Conservation (phyloP, 2,329 filamentous ascomycete species). For the Ceratocystis cubensis region DNA sequence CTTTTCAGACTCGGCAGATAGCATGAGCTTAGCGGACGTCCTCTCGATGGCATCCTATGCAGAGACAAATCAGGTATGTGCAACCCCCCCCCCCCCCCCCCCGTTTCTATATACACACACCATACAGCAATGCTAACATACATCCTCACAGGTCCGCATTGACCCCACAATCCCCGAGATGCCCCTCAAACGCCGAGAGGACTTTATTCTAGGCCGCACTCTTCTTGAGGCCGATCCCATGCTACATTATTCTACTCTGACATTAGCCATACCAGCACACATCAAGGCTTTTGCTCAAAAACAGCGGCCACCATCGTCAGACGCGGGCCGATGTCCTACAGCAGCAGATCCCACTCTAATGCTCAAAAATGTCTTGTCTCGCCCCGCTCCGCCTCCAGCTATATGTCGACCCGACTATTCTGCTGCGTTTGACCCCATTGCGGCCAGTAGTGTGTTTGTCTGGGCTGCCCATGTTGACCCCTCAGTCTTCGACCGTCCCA, state of each 20-base stretch:
- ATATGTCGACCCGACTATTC: slow-evolving; percentile 25
- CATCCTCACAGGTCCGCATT: slow-evolving; percentile 33
- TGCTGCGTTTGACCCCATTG: slow-evolving; percentile 48
- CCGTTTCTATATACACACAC: background rate
- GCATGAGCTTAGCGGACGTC: slow-evolving; percentile 54
- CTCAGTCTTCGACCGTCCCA: slow-evolving; percentile 64
- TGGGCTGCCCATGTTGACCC: slow-evolving; percentile 37
- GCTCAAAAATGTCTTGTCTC: slow-evolving; percentile 27
- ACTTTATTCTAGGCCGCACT: slow-evolving; percentile 38
- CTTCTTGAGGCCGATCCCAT: slow-evolving; percentile 36
- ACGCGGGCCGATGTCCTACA: slow-evolving; percentile 19
- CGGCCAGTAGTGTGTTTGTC: slow-evolving; percentile 29
- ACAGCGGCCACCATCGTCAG: background rate
- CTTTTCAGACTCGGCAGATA: slow-evolving; percentile 43
- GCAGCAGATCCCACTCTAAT: slow-evolving; percentile 22
- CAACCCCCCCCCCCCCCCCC: background rate
- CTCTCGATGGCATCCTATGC: slow-evolving; percentile 40
- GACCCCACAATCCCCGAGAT: slow-evolving; percentile 53
- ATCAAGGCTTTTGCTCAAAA: slow-evolving; percentile 14
- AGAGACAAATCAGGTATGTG: slow-evolving; percentile 28
- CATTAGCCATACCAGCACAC: background rate
- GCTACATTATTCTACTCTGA: slow-evolving; percentile 24
- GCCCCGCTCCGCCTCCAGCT: background rate
- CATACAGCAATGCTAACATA: slow-evolving; percentile 18
- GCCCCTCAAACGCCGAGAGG: slow-evolving; percentile 35